phyloP scores from a whole-genome alignment of 2,329 filamentous ascomycete species.

The Neophaeococcomyces aloes region DNA sequence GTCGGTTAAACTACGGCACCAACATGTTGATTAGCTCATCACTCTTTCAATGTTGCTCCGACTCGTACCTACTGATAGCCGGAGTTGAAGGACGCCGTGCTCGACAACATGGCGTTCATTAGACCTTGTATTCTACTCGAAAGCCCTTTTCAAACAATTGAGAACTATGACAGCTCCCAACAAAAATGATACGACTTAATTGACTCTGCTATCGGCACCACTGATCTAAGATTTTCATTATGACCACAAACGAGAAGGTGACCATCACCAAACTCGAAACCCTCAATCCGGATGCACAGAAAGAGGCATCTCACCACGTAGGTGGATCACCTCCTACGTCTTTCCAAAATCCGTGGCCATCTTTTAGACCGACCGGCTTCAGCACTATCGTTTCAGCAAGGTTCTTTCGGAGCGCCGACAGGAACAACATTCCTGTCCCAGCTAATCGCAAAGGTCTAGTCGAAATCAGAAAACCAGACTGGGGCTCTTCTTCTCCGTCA shows the following conservation, averaged over 20 bases:
- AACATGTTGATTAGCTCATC: too few species aligned
- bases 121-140: too few species aligned
- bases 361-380: constrained; percentile 15
- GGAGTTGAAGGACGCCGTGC: too few species aligned
- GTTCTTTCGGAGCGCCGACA: constrained; percentile 22
- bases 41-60: too few species aligned
- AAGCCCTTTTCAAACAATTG: too few species aligned
- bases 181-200: too few species aligned
- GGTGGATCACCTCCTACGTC: constrained; percentile 31
- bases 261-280: background rate
- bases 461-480: constrained; percentile 24
- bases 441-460: constrained; percentile 32
- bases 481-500: constrained; percentile 3
- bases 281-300: background rate
- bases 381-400: constrained; percentile 28
- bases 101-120: too few species aligned
- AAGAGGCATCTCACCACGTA: constrained; percentile 30
- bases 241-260: background rate
- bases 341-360: constrained; percentile 44
- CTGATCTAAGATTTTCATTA: background rate
- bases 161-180: too few species aligned
- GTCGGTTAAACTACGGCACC: too few species aligned
- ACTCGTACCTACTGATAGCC: too few species aligned
- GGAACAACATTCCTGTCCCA: constrained; percentile 37
- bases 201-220: too few species aligned